Evolutionary conservation across 176 grass and related monocot genomes (phyloP).

Genomic region (Olyra latifolia): DNA sequence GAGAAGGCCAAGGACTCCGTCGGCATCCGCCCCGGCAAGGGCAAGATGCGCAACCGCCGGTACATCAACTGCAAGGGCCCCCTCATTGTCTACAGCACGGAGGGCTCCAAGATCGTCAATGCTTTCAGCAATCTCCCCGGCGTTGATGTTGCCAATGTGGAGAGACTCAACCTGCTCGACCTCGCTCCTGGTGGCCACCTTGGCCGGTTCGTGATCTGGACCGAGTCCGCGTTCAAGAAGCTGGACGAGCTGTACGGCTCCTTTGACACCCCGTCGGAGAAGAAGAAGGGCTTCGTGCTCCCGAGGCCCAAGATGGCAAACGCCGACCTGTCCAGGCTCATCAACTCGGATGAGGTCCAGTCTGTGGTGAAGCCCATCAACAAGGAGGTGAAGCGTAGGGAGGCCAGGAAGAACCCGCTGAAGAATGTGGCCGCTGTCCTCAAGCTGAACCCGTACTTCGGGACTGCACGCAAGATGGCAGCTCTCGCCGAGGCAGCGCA

Average conservation of each 20-base stretch:
- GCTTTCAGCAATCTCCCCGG: slow-evolving; percentile 90
- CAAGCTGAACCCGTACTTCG: slow-evolving; percentile 75
- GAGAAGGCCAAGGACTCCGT: slow-evolving; percentile 84
- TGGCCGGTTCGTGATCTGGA: slow-evolving; percentile 89
- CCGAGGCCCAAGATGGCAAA: slow-evolving; percentile 83
- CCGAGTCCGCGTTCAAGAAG: slow-evolving; percentile 88
- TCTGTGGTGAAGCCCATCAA: slow-evolving; percentile 81
- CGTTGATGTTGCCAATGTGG: slow-evolving; percentile 74
- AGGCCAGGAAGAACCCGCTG: slow-evolving; percentile 74
- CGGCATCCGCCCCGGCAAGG: slow-evolving; percentile 66
- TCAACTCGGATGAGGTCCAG: slow-evolving; percentile 92
- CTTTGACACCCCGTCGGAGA: slow-evolving; percentile 50
- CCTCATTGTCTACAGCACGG: slow-evolving; percentile 72
- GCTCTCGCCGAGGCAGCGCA: slow-evolving; percentile 65
- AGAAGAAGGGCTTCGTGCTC: slow-evolving; percentile 91
- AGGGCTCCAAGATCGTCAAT: slow-evolving; percentile 89
- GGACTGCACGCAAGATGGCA: slow-evolving; percentile 79
- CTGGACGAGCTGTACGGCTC: slow-evolving; percentile 72
- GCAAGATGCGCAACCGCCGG: slow-evolving; percentile 82
- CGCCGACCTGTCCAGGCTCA: slow-evolving; percentile 70
- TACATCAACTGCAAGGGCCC: slow-evolving; percentile 86
- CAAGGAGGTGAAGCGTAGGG: slow-evolving; percentile 69
- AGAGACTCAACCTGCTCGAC: slow-evolving; percentile 85
- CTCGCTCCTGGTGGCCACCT: slow-evolving; percentile 85
- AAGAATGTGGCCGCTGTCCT: slow-evolving; percentile 74